Base-by-base conservation (phyloP, 2,329 filamentous ascomycete species). In the Cladophialophora chaetospira region DNA sequence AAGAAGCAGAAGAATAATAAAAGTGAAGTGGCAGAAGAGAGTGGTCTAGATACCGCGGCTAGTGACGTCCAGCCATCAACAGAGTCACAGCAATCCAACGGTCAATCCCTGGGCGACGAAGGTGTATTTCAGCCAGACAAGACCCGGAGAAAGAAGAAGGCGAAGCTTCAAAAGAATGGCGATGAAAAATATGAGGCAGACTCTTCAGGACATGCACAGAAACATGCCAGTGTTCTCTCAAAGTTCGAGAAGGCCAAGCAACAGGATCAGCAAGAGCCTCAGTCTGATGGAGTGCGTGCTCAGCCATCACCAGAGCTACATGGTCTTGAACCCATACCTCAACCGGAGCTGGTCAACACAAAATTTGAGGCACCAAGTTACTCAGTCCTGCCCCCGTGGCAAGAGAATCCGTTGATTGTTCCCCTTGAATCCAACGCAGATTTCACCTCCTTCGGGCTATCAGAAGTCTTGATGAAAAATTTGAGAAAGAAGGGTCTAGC, bases 261-360 rank as follows among this genome's bases (percentile, higher is more conserved):
- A 38, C 25, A 58, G 40, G 59, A 61, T 36, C 49, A 54, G 19
- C 33, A 8, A 51, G 29, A 45, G 15, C 31, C 26, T 2, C 25
- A 44, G 35, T 42, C 53, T 28, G 60, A 60, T 23, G 17, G 28
- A 44, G 8, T 46, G 68, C 68, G 59, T 65, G 69, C 59, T 60
- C 57, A 63, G 29, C 49, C 63, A 26, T 51, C 62, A 3, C 43
- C 61, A 33, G 63, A 54, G 36, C 51, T 62, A 2, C 86, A 91
- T 69, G 90, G 89, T 19, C 78, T 97, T 0, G 85, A 88, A 54
- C 91, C 91, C 5, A 77, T 96, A 17, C 91, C 91, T 5, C 91
- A 96, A 65, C 91, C 89, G 10, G 81, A 82, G 28, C 45, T 58
- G 44, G 52, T 71, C 17, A 69, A 71, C 50, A 83, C 82, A 0